These are phyloP conservation scores for Podaxis sp. DNA, from an alignment of 768 basidiomycete species.

Conservation along the genomic window DNA sequence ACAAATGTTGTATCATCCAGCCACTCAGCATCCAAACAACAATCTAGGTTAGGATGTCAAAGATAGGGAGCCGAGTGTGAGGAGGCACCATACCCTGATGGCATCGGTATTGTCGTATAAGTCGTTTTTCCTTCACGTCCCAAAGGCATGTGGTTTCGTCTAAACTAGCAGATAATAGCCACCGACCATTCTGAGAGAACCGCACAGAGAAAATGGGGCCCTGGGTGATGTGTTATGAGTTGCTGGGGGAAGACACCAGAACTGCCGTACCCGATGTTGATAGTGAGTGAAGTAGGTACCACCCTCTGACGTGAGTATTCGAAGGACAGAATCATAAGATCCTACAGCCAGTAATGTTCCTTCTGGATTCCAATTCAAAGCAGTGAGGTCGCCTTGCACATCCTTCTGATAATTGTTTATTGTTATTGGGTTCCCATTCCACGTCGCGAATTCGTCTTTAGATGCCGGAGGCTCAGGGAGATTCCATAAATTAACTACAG, in stretches of 20 bases:
- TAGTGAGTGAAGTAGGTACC: slow-evolving; percentile 58
- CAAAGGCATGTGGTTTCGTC: slow-evolving; percentile 79
- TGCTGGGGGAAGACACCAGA: slow-evolving; percentile 11
- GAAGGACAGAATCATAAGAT: slow-evolving; percentile 71
- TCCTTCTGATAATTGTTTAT: slow-evolving; percentile 49
- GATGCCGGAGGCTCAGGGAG: slow-evolving; percentile 42
- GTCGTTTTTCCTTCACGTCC: slow-evolving; percentile 61
- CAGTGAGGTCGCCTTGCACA: slow-evolving; percentile 64
- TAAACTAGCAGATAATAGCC: slow-evolving; percentile 74
- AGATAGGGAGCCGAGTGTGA: neutral
- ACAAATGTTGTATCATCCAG: slow-evolving; percentile 67
- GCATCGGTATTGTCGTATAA: slow-evolving; percentile 61
- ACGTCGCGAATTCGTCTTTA: slow-evolving; percentile 27
- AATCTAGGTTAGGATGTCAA: slow-evolving; percentile 40
- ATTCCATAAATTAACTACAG: slow-evolving; percentile 72
- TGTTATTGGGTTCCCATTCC: slow-evolving; percentile 36
- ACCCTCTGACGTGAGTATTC: slow-evolving; percentile 65
- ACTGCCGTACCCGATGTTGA: slow-evolving; percentile 59
- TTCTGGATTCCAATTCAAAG: slow-evolving; percentile 73
- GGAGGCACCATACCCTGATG: slow-evolving; percentile 53
- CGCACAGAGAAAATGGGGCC: slow-evolving; percentile 78
- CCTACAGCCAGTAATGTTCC: slow-evolving; percentile 76
- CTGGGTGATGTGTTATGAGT: slow-evolving; percentile 42
- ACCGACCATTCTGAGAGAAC: slow-evolving; percentile 72
- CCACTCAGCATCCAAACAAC: slow-evolving; percentile 84